Evolutionary conservation across 441 rosid genomes (phyloP).

Genomic region (Adansonia rubrostipa): DNA sequence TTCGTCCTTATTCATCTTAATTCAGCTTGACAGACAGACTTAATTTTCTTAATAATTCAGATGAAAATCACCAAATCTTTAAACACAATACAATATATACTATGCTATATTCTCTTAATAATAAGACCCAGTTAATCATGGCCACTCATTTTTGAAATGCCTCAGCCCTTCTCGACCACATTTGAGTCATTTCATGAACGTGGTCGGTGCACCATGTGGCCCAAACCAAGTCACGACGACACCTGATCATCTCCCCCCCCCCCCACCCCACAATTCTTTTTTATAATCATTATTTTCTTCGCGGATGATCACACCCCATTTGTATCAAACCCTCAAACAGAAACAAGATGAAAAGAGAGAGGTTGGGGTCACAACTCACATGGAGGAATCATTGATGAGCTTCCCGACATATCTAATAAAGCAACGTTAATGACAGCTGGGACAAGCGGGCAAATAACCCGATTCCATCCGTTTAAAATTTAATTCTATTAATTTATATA

Average conservation of each 20-base stretch:
- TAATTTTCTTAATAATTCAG: not conserved
- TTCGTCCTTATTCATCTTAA: slow-evolving; percentile 26
- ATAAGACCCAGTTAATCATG: slow-evolving; percentile 17
- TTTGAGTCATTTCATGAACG: not conserved
- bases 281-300: slow-evolving; percentile 21
- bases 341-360: not conserved
- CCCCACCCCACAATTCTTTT: not conserved
- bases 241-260: not conserved
- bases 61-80: not conserved
- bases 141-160: slow-evolving; percentile 34
- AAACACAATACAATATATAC: not conserved
- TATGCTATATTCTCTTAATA: not conserved
- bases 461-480: no score
- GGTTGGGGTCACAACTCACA: slow-evolving; percentile 30
- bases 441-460: slow-evolving; percentile 13
- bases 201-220: slow-evolving; percentile 60
- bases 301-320: not conserved
- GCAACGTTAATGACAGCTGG: slow-evolving; percentile 42
- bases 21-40: slow-evolving; percentile 5
- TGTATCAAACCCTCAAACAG: not conserved
- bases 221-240: slow-evolving; percentile 18
- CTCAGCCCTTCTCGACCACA: not conserved
- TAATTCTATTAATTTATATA: no score
- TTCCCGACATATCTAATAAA: slow-evolving; percentile 57
- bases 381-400: slow-evolving; percentile 54